phyloP scores from a whole-genome alignment of 2,329 filamentous ascomycete species.

The Fusarium sp. region DNA sequence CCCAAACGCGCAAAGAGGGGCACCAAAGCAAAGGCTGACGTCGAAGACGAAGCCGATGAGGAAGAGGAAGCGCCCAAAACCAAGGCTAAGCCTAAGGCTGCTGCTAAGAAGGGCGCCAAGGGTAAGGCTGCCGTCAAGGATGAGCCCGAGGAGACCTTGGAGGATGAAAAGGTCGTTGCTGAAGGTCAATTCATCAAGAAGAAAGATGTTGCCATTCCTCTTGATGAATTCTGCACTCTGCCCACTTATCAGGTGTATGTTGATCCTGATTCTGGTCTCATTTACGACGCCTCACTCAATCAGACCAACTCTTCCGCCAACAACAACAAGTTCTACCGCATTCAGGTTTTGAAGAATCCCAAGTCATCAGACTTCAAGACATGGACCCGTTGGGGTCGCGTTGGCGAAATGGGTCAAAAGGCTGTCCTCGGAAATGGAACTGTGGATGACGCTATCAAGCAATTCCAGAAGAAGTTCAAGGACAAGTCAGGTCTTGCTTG shows the following conservation, averaged over 20 bases:
- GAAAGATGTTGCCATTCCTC: conserved; percentile 61
- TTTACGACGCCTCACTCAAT: conserved; percentile 84
- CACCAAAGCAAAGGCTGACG: conserved; percentile 37
- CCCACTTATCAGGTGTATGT: conserved; percentile 71
- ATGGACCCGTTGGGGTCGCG: conserved; percentile 87
- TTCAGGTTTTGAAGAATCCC: conserved; percentile 70
- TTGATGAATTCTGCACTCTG: conserved; percentile 62
- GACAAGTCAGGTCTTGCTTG: conserved; percentile 71
- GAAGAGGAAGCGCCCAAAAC: conserved; percentile 30
- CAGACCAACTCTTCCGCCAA: conserved; percentile 79
- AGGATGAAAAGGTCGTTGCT: conserved; percentile 54
- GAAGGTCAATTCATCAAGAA: conserved; percentile 63
- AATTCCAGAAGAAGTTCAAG: conserved; percentile 73
- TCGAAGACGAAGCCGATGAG: conserved; percentile 48
- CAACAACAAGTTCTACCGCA: conserved; percentile 86
- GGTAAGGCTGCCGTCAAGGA: conserved; percentile 41
- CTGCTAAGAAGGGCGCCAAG: conserved; percentile 45
- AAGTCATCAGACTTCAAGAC: conserved; percentile 62
- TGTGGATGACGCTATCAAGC: conserved; percentile 59
- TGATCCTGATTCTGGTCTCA: conserved; percentile 69
- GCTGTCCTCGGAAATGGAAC: conserved; percentile 58
- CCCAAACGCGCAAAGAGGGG: conserved; percentile 49
- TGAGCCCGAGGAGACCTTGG: conserved; percentile 46
- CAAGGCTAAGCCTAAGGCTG: conserved; percentile 43
- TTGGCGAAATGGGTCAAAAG: conserved; percentile 70